A percentile compares a stretch with the other conserved stretches of the same genome.
Conservation (phyloP, 1,139 yeast species). For the Wickerhamomyces sp. region DNA sequence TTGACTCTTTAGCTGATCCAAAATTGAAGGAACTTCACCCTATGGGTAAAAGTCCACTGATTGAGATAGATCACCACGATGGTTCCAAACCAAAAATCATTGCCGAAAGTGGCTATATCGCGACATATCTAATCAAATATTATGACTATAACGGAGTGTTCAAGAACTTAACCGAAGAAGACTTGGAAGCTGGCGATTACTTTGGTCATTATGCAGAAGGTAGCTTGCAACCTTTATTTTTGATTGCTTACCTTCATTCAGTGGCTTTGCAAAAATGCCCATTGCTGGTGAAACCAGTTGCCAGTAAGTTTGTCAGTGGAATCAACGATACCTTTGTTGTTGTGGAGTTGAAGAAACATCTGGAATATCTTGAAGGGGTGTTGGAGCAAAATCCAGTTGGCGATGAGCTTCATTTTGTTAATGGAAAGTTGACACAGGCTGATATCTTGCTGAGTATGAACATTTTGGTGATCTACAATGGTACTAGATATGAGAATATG, state of each 20-base stretch:
- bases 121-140: conserved; percentile 36
- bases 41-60: conserved; percentile 50
- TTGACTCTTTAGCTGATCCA: conserved; percentile 31
- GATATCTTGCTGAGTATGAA: conserved; percentile 47
- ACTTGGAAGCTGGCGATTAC: conserved; percentile 34
- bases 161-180: conserved; percentile 30
- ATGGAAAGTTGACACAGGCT: conserved; percentile 51
- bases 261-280: conserved; percentile 40
- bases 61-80: conserved; percentile 40
- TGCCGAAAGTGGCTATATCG: conserved; percentile 45
- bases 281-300: conserved; percentile 3
- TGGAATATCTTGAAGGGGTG: conserved; percentile 28
- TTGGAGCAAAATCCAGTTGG: conserved; percentile 29
- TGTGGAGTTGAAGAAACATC: neutral
- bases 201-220: conserved; percentile 55
- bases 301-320: neutral
- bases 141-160: conserved; percentile 37
- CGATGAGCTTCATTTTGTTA: conserved; percentile 40
- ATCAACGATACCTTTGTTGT: neutral
- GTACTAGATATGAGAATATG: conserved; percentile 5
- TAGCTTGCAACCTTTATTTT: conserved; percentile 43
- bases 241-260: conserved; percentile 37
- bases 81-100: conserved; percentile 23
- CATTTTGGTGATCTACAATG: conserved; percentile 9
- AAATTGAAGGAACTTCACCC: conserved; percentile 49